Conservation (phyloP, 768 basidiomycete species). For the Leccinellum luteum region DNA sequence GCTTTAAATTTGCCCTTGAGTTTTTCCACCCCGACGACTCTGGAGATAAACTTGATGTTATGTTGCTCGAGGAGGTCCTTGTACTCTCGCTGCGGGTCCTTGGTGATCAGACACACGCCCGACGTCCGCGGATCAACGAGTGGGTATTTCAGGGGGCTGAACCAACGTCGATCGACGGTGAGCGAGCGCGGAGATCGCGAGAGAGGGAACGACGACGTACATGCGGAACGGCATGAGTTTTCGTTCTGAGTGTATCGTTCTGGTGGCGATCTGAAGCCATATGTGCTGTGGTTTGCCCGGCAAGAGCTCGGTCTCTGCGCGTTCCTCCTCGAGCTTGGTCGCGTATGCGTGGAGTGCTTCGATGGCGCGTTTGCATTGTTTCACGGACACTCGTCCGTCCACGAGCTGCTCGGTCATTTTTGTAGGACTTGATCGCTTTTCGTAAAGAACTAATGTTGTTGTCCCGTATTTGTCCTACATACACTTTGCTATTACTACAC, state of each 20-base stretch:
- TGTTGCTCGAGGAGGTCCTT: constrained; percentile 84
- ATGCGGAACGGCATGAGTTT: constrained; percentile 82
- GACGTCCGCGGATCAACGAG: constrained; percentile 80
- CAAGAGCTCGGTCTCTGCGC: constrained; percentile 72
- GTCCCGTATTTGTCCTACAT: constrained; percentile 15
- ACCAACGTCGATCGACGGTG: neutral
- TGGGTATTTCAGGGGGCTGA: constrained; percentile 71
- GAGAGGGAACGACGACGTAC: constrained; percentile 44
- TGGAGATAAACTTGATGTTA: constrained; percentile 83
- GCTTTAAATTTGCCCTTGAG: constrained; percentile 92
- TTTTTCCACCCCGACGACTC: constrained; percentile 89
- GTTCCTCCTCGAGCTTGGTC: constrained; percentile 56
- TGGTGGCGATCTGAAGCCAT: constrained; percentile 87
- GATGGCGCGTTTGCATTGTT: constrained; percentile 77
- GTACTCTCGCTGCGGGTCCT: constrained; percentile 94
- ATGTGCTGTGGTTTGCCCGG: constrained; percentile 79
- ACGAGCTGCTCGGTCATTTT: constrained; percentile 61
- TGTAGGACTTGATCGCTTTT: neutral
- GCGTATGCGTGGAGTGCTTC: constrained; percentile 76
- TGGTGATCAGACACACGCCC: constrained; percentile 86
- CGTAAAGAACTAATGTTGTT: constrained; percentile 6
- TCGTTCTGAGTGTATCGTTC: constrained; percentile 71
- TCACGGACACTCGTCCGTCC: constrained; percentile 63
- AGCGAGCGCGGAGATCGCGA: neutral
- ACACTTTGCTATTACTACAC: neutral